Evolutionary conservation across 306 rosid genomes (phyloP), one percentile per base, ranked within the genome.

Genomic region (Fragaria ananassa): DNA sequence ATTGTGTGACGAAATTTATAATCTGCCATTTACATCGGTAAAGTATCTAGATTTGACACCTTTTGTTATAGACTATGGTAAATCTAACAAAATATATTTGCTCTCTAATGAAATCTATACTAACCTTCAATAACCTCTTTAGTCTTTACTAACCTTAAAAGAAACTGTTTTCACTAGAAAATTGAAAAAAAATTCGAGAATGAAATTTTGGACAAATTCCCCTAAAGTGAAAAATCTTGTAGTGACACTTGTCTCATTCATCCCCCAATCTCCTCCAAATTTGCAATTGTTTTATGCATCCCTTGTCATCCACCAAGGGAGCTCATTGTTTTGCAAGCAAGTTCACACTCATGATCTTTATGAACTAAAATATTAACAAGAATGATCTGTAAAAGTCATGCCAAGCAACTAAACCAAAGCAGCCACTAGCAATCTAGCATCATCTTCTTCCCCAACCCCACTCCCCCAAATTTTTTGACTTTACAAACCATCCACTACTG

Each of bases 401-500:
- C 19, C 23, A n/a, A n/a, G 27, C 56, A 56, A 73, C 42, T 56
- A 39, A 73, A 53, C 27, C 77, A 73, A 57, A 56, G 42, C 65
- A 73, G 29, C 31, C 58, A 13, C 15, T 64, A 64, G 54, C 41
- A 73, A 73, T 63, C 61, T 18, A 60, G 76, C 72, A 25, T 75
- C 83, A 71, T 81, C 82, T 5, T 14, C 41, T 27, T 1, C 63
- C 46, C 78, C 70, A 60, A 17, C 58, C 42, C 58, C 77, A 78
- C 77, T 57, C 35, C 68, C 49, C 54, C 27, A 74, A 64, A n/a
- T 18, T 76, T 71, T 75, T 75, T 62, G 81, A 79, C 81, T 67
- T 68, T n/a, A 60, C 31, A 78, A 47, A 71, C n/a, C 65, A 45
- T 27, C 74, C 81, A 81, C 87, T 9, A 0, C 75, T 8, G 2